phyloP scores from a whole-genome alignment of 768 basidiomycete species.

The Kwoniella bestiolae region DNA sequence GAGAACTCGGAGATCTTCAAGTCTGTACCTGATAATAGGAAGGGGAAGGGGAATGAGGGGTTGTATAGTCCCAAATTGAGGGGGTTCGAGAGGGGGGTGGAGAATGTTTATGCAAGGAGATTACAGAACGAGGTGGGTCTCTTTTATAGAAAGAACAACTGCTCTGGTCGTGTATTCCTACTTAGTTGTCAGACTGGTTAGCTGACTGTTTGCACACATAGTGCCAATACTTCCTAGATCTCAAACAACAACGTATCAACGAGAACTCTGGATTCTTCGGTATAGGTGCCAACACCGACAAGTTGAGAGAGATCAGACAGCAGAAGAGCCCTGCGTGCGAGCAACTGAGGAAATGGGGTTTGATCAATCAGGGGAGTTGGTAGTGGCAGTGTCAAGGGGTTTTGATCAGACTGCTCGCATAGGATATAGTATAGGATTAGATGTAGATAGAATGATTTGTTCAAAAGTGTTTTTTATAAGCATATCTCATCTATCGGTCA shows the following conservation, averaged over 20 bases:
- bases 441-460: too few species aligned
- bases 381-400: not conserved
- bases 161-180: not conserved
- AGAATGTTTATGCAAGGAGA: constrained; percentile 72
- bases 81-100: constrained; percentile 77
- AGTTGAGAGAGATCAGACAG: constrained; percentile 72
- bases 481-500: too few species aligned
- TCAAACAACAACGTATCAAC: constrained; percentile 72
- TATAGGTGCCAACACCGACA: constrained; percentile 88
- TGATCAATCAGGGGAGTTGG: constrained; percentile 14
- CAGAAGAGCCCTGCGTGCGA: constrained; percentile 79
- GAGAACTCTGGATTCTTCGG: constrained; percentile 85
- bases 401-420: not conserved
- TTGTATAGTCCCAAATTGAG: constrained; percentile 57
- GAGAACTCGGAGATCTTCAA: constrained; percentile 73
- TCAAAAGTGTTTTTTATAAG: too few species aligned
- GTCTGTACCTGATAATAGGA: constrained; percentile 50
- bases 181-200: not conserved
- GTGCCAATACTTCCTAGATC: constrained; percentile 73
- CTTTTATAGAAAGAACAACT: not conserved
- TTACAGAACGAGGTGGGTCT: constrained; percentile 63
- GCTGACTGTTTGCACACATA: constrained; percentile 36
- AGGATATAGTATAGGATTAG: too few species aligned
- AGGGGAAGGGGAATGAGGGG: constrained; percentile 46
- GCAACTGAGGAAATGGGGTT: constrained; percentile 43